A percentile compares a stretch with the other conserved stretches of the same genome.
Conservation (phyloP, 768 basidiomycete genomes). For the Mycena vitilis region DNA sequence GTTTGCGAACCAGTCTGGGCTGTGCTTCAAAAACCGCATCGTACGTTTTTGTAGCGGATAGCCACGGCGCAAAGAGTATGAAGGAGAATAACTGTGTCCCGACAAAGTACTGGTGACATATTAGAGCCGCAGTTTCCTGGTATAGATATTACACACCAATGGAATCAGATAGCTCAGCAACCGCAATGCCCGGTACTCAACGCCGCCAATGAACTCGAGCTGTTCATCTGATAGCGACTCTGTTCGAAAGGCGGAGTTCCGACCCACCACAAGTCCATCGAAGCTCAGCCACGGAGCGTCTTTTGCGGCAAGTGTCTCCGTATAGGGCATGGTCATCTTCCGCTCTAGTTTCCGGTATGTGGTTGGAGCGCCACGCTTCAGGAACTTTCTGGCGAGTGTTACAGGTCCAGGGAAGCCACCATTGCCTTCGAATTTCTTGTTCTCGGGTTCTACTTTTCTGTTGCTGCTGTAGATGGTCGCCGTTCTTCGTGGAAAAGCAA, state of each 20-base stretch:
- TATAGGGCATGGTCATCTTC: slow-evolving; percentile 63
- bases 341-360: slow-evolving; percentile 57
- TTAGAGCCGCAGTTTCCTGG: slow-evolving; percentile 39
- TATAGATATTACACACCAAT: slow-evolving; percentile 45
- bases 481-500: slow-evolving; percentile 47
- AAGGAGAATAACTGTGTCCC: slow-evolving; percentile 66
- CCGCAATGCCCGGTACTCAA: slow-evolving; percentile 77
- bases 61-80: slow-evolving; percentile 71
- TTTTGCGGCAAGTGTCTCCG: slow-evolving; percentile 54
- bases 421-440: slow-evolving; percentile 51
- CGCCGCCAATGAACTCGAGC: slow-evolving; percentile 78
- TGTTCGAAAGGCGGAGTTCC: slow-evolving; percentile 69
- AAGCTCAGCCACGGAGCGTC: slow-evolving; percentile 53
- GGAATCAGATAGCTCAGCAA: slow-evolving; percentile 63
- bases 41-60: slow-evolving; percentile 56
- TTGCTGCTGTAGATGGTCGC: slow-evolving; percentile 44
- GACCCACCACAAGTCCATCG: slow-evolving; percentile 59
- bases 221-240: slow-evolving; percentile 72
- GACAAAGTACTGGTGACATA: slow-evolving; percentile 71
- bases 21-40: slow-evolving; percentile 63
- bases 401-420: slow-evolving; percentile 64
- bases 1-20: slow-evolving; percentile 61
- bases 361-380: slow-evolving; percentile 56
- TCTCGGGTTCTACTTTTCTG: slow-evolving; percentile 32
- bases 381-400: slow-evolving; percentile 49